A percentile compares a stretch with the other conserved stretches of the same genome.
Evolutionary conservation across 2,329 filamentous ascomycete species (phyloP).

Genomic region (Raffaelea albimanens): DNA sequence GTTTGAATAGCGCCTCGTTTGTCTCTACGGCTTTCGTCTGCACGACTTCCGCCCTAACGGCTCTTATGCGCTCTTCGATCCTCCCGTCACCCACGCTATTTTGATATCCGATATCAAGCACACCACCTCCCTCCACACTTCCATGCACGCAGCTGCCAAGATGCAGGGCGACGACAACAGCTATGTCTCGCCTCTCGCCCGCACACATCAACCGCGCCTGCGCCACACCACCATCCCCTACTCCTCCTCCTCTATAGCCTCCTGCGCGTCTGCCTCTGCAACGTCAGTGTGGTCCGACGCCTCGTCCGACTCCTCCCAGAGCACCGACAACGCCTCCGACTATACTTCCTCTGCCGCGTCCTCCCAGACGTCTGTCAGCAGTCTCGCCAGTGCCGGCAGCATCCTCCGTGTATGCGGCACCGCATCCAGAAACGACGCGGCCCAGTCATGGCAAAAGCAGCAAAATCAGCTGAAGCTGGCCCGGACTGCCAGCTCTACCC

Average conservation of each 20-base stretch:
- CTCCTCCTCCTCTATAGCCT: conserved; percentile 55
- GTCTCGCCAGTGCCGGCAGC: conserved; percentile 4
- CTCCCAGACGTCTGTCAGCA: conserved; percentile 11
- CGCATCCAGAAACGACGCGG: conserved; percentile 5
- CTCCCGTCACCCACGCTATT: conserved; percentile 3
- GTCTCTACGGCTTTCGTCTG: conserved; percentile 18
- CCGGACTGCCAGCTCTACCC: conserved; percentile 19
- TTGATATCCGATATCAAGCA: neutral
- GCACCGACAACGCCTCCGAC: conserved; percentile 3
- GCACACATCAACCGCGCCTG: conserved; percentile 20
- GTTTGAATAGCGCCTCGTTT: too few relatives aligned
- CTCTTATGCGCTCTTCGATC: neutral
- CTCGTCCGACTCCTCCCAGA: conserved; percentile 8
- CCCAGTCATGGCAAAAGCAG: conserved; percentile 8
- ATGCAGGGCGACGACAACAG: conserved; percentile 48
- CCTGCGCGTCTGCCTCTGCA: conserved; percentile 66
- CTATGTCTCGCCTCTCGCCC: conserved; percentile 42
- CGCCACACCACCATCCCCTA: conserved; percentile 46
- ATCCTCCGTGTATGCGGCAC: conserved; percentile 6
- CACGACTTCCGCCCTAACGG: conserved; percentile 8
- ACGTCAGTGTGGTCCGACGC: conserved; percentile 70
- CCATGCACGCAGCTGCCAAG: conserved; percentile 30
- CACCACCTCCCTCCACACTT: conserved; percentile 3
- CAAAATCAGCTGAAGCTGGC: conserved; percentile 4
- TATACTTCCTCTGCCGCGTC: conserved; percentile 17